These are phyloP conservation scores for Arthroderma sp. DNA, from an alignment of 2,329 filamentous ascomycete genomes.

Conservation along the genomic window DNA sequence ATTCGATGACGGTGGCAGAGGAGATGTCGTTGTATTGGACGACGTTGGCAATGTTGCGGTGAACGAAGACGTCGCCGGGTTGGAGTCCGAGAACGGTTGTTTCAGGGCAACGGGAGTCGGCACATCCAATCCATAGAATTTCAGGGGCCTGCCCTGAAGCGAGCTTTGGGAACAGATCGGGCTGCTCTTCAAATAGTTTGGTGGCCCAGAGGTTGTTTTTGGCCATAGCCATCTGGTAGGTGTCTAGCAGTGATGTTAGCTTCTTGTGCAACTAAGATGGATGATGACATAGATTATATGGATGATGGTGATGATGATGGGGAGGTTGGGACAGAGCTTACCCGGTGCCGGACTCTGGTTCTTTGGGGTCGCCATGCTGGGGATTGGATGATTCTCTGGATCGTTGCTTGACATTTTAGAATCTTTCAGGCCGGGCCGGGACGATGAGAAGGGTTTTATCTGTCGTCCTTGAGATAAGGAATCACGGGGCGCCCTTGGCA, in stretches of 20 bases:
- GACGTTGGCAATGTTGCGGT: slow-evolving; percentile 85
- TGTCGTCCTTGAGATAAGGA: background rate
- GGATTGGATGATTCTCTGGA: background rate
- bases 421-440: background rate
- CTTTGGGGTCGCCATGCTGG: slow-evolving; percentile 1
- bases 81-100: slow-evolving; percentile 66
- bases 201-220: slow-evolving; percentile 60
- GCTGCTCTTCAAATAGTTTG: slow-evolving; percentile 53
- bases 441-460: slow-evolving; percentile 2
- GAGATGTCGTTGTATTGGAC: slow-evolving; percentile 63
- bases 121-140: slow-evolving; percentile 72
- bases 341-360: background rate
- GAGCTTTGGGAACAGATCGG: slow-evolving; percentile 57
- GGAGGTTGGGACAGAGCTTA: background rate
- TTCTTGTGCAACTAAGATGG: background rate
- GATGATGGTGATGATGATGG: background rate
- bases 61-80: slow-evolving; percentile 76
- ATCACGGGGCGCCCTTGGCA: slow-evolving; percentile 1
- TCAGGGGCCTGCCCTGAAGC: slow-evolving; percentile 52
- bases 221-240: slow-evolving; percentile 51
- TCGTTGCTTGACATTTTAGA: background rate
- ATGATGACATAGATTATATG: background rate
- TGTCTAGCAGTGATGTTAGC: slow-evolving; percentile 36
- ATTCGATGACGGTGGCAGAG: slow-evolving; percentile 64
- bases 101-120: slow-evolving; percentile 74